These are phyloP conservation scores for Lactifluus volemus DNA, from an alignment of 768 basidiomycete genomes.

Conservation along the genomic window DNA sequence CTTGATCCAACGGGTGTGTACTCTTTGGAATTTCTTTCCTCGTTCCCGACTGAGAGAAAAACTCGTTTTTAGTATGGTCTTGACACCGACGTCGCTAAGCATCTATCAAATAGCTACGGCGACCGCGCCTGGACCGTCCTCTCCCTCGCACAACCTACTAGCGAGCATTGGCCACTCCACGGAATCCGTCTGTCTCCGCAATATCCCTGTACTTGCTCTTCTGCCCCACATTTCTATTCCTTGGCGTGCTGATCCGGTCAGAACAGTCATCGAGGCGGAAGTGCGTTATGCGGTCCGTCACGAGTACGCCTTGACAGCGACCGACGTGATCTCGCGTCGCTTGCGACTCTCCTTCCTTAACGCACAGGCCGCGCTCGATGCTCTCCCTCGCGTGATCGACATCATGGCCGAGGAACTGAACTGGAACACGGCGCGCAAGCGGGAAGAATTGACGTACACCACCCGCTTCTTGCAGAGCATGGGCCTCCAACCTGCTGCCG, in stretches of 20 bases:
- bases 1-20: slow-evolving; percentile 75
- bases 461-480: slow-evolving; percentile 71
- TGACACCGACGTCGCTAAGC: slow-evolving; percentile 86
- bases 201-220: slow-evolving; percentile 59
- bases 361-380: slow-evolving; percentile 72
- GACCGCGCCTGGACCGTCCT: slow-evolving; percentile 96
- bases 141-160: slow-evolving; percentile 68
- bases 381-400: slow-evolving; percentile 80
- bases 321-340: slow-evolving; percentile 88
- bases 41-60: background rate
- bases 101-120: slow-evolving; percentile 90
- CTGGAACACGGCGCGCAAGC: slow-evolving; percentile 58
- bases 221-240: background rate
- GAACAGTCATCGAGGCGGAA: slow-evolving; percentile 81
- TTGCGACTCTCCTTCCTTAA: slow-evolving; percentile 94
- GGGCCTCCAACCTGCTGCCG: slow-evolving; percentile 53
- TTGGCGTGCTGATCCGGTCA: background rate
- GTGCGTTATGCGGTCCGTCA: slow-evolving; percentile 79
- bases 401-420: slow-evolving; percentile 83
- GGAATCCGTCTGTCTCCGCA: slow-evolving; percentile 60
- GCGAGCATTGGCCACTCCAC: slow-evolving; percentile 77
- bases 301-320: slow-evolving; percentile 89
- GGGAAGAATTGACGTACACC: slow-evolving; percentile 48
- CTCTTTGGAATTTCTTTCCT: background rate
- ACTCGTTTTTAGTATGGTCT: slow-evolving; percentile 59